Base-by-base conservation (phyloP, 352 stramenopile species). In the Globisporangium okanoganense region DNA sequence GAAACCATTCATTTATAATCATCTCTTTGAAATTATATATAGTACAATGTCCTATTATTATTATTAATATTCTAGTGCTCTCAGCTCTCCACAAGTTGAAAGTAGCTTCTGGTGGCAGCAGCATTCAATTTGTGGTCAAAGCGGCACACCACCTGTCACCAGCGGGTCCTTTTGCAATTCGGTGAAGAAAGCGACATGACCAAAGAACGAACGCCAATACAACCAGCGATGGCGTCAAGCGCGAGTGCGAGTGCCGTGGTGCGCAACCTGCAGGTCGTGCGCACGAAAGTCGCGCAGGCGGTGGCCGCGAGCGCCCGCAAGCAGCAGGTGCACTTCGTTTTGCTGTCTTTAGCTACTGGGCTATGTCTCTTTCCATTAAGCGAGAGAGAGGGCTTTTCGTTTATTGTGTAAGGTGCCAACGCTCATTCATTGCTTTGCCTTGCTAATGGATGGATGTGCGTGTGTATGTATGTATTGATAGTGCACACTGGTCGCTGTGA, bases 401-500 rank as follows among this genome's bases (percentile, higher is more conserved):
- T 18, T 22, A 10, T 24, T 35, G 25, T 14, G 31, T 20, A n/a
- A n/a, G n/a, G 36, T n/a, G 8, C n/a, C n/a, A n/a, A n/a, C n/a
- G n/a, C n/a, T n/a, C n/a, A n/a, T n/a, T 40, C 16, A 40, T 7
- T 27, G 48, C 18, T 9, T 31, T n/a, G n/a, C n/a, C n/a, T n/a
- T n/a, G n/a, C n/a, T n/a, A n/a, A n/a, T n/a, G n/a, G n/a, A n/a
- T n/a, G n/a, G n/a, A n/a, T n/a, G n/a, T n/a, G n/a, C n/a, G 1
- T 43, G 40, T 16, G 2, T 52, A 18, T 50, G 8, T 45, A 14
- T 63, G 41, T 31, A 29, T 24, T 27, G 2, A 14, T 27, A 80
- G 64, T 93, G 84, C 62, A 90, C 78, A 40, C 73, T 98, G 6
- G 91, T 98, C 44, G 94, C 94, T 2, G 94, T 98, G 58, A 97